Conservation (phyloP, 345 rosid species). For the Cardiospermum halicacabum region DNA sequence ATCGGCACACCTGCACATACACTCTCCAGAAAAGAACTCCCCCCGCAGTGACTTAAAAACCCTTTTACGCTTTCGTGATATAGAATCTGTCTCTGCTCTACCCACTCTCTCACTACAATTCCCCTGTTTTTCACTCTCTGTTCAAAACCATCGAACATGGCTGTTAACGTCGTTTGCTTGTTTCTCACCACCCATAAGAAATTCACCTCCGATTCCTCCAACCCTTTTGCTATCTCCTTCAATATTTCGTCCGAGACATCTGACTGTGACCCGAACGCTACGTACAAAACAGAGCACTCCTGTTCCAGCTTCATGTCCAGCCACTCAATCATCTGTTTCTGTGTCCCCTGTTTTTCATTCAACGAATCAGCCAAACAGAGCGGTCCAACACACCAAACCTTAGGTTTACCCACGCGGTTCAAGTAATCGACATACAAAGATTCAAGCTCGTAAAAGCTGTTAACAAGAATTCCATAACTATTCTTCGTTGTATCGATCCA, state of each 20-base stretch:
- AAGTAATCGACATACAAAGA: slow-evolving; percentile 37
- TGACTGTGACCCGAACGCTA: slow-evolving; percentile 77
- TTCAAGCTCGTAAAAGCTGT: slow-evolving; percentile 72
- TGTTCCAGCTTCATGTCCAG: slow-evolving; percentile 46
- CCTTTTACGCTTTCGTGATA: slow-evolving; percentile 54
- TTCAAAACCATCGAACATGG: slow-evolving; percentile 38
- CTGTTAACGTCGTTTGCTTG: slow-evolving; percentile 34
- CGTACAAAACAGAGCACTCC: slow-evolving; percentile 55
- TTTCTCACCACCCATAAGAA: slow-evolving; percentile 62
- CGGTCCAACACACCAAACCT: slow-evolving; percentile 55
- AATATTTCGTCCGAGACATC: slow-evolving; percentile 50
- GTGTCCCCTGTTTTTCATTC: not conserved
- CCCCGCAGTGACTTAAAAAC: slow-evolving; percentile 78
- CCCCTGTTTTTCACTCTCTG: slow-evolving; percentile 47
- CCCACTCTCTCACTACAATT: slow-evolving; percentile 62
- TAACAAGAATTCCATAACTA: slow-evolving; percentile 43
- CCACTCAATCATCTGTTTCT: slow-evolving; percentile 51
- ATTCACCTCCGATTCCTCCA: slow-evolving; percentile 50
- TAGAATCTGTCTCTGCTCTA: slow-evolving; percentile 56
- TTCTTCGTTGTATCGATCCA: not conserved
- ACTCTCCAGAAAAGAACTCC: slow-evolving; percentile 77
- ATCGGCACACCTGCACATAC: slow-evolving; percentile 69
- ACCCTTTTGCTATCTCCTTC: slow-evolving; percentile 46
- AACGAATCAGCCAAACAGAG: slow-evolving; percentile 35
- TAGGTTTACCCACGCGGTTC: slow-evolving; percentile 12